Conservation (phyloP, 2,329 filamentous ascomycete genomes). For the Phaeosphaeria sp. region DNA sequence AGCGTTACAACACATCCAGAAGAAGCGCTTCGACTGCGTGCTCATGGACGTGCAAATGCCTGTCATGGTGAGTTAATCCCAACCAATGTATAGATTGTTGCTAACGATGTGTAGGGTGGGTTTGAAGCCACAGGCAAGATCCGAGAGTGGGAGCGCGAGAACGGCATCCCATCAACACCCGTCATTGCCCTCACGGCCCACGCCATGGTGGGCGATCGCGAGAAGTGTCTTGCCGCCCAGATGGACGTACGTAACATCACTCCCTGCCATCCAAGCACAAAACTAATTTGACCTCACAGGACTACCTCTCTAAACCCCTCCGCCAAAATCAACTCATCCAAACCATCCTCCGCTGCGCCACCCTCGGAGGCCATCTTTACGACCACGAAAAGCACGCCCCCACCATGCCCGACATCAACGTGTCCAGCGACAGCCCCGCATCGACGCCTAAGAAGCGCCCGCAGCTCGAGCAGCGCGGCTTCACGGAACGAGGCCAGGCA, state of each 20-base stretch:
- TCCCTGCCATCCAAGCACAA: neutral
- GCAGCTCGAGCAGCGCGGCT: conserved; percentile 66
- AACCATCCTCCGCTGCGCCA: conserved; percentile 95
- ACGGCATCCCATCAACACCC: conserved; percentile 81
- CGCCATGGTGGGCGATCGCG: conserved; percentile 97
- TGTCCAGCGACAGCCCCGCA: conserved; percentile 16
- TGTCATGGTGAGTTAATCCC: conserved; percentile 77
- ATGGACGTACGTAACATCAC: conserved; percentile 71
- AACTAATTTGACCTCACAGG: conserved; percentile 49
- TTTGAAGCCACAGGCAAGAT: conserved; percentile 98
- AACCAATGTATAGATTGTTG: conserved; percentile 44
- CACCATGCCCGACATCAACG: conserved; percentile 47
- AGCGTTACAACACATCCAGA: conserved; percentile 89
- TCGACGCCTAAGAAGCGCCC: conserved; percentile 53
- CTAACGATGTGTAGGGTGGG: conserved; percentile 67
- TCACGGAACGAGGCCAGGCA: conserved; percentile 71
- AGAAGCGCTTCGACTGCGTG: conserved; percentile 92
- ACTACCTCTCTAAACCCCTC: conserved; percentile 94
- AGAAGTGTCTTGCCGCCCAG: conserved; percentile 97
- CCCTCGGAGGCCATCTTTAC: conserved; percentile 81
- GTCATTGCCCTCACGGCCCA: conserved; percentile 97
- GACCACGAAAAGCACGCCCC: conserved; percentile 65
- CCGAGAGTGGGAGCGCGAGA: conserved; percentile 86
- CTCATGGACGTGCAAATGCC: conserved; percentile 99
- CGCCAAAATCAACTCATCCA: conserved; percentile 98